These are phyloP conservation scores for Fusarium sp. DNA, from an alignment of 2,329 filamentous ascomycete genomes.

Conservation along the genomic window DNA sequence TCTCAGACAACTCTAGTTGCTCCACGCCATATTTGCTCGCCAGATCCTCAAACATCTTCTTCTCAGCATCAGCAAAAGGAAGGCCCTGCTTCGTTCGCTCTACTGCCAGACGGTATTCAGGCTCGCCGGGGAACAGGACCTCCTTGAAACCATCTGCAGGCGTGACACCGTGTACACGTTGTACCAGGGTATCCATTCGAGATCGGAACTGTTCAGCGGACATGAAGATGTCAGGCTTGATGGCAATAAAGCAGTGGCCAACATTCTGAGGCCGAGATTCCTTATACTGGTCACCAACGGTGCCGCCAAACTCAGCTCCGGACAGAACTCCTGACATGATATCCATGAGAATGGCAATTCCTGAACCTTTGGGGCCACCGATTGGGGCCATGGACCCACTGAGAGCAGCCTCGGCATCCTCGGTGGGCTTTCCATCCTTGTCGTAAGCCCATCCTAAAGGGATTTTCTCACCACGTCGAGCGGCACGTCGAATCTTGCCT, in stretches of 20 bases:
- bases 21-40: conserved; percentile 16
- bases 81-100: conserved; percentile 17
- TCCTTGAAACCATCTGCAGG: conserved; percentile 26
- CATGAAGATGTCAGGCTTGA: conserved; percentile 31
- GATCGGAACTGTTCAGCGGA: conserved; percentile 22
- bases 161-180: conserved; percentile 22
- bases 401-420: conserved; percentile 21
- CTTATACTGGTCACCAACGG: conserved; percentile 30
- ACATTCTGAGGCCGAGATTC: conserved; percentile 25
- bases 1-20: conserved; percentile 2
- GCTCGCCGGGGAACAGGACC: conserved; percentile 28
- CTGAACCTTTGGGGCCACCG: conserved; percentile 25
- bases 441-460: conserved; percentile 26
- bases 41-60: conserved; percentile 30
- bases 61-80: conserved; percentile 21
- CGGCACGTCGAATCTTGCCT: conserved; percentile 27
- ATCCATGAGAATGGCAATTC: conserved; percentile 32
- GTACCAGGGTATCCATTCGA: conserved; percentile 25
- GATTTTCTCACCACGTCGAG: conserved; percentile 26
- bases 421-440: conserved; percentile 21
- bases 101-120: conserved; percentile 17
- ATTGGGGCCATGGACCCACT: conserved; percentile 26
- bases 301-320: conserved; percentile 26
- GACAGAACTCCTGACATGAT: conserved; percentile 31
- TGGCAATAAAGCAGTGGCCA: conserved; percentile 29